Evolutionary conservation across 2,329 filamentous ascomycete genomes (phyloP).

Genomic region (Diaporthe sp.): DNA sequence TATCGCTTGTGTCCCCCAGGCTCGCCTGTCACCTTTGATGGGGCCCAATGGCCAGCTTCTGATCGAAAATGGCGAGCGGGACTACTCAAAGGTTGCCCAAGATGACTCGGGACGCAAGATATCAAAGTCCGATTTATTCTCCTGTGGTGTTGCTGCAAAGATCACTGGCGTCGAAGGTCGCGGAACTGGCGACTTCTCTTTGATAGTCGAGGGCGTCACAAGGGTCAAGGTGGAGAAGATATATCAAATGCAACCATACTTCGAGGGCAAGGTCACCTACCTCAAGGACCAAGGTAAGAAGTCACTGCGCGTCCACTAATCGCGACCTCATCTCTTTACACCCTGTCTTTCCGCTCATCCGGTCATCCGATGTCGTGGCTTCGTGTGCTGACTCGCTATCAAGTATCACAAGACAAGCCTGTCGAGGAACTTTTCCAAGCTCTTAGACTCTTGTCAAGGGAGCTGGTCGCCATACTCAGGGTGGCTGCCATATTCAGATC

Average conservation of each 20-base stretch:
- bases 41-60: slow-evolving; percentile 82
- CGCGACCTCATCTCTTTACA: background rate
- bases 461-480: slow-evolving; percentile 86
- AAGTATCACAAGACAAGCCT: slow-evolving; percentile 65
- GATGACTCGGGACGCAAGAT: slow-evolving; percentile 68
- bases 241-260: slow-evolving; percentile 84
- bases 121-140: slow-evolving; percentile 81
- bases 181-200: slow-evolving; percentile 80
- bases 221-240: slow-evolving; percentile 83
- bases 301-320: background rate
- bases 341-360: slow-evolving; percentile 18
- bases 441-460: slow-evolving; percentile 86
- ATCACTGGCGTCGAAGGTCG: slow-evolving; percentile 84
- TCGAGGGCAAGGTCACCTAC: slow-evolving; percentile 83
- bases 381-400: slow-evolving; percentile 45
- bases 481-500: slow-evolving; percentile 86
- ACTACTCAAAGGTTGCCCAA: slow-evolving; percentile 58
- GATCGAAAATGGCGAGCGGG: slow-evolving; percentile 73
- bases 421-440: slow-evolving; percentile 80
- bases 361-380: background rate
- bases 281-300: slow-evolving; percentile 77
- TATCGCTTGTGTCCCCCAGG: slow-evolving; percentile 89
- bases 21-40: slow-evolving; percentile 73
- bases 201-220: slow-evolving; percentile 88
- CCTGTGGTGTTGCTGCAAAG: slow-evolving; percentile 84